phyloP scores from a whole-genome alignment of 176 grass and related monocot species.

The Musa troglodytarum region DNA sequence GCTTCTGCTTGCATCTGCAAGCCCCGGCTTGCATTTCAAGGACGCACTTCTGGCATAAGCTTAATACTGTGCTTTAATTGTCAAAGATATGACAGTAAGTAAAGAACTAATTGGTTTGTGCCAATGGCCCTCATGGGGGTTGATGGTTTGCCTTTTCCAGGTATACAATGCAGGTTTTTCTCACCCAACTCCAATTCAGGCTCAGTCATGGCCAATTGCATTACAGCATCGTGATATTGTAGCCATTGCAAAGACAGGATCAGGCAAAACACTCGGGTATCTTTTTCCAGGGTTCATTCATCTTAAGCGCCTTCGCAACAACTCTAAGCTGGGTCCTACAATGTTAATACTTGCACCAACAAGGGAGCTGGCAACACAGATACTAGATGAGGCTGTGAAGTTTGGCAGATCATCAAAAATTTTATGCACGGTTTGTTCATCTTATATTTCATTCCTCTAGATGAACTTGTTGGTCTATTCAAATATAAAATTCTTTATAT shows the following conservation, averaged over 20 bases:
- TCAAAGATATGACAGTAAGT: not conserved
- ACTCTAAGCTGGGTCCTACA: slow-evolving; percentile 63
- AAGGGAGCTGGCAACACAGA: slow-evolving; percentile 93
- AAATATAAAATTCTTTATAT: not conserved
- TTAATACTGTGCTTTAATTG: slow-evolving; percentile 26
- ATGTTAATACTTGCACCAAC: slow-evolving; percentile 89
- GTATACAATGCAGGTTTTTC: slow-evolving; percentile 72
- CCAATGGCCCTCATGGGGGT: slow-evolving; percentile 5
- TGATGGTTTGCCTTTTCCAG: slow-evolving; percentile 37
- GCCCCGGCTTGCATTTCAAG: slow-evolving; percentile 20
- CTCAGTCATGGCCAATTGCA: slow-evolving; percentile 94
- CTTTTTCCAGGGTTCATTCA: slow-evolving; percentile 91
- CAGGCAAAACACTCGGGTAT: slow-evolving; percentile 94
- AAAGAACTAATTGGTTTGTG: not conserved
- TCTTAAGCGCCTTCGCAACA: slow-evolving; percentile 71
- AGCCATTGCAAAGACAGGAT: slow-evolving; percentile 95
- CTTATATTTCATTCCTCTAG: not conserved
- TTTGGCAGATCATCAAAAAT: slow-evolving; percentile 84
- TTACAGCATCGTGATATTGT: slow-evolving; percentile 87
- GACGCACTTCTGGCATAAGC: slow-evolving; percentile 27
- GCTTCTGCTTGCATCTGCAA: slow-evolving; percentile 34
- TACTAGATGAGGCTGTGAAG: slow-evolving; percentile 83
- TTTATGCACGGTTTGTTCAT: slow-evolving; percentile 68
- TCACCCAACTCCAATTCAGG: slow-evolving; percentile 90
- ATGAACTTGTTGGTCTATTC: slow-evolving; percentile 1